Conservation (phyloP, 768 basidiomycete genomes). For the Gyrodon lividus region DNA sequence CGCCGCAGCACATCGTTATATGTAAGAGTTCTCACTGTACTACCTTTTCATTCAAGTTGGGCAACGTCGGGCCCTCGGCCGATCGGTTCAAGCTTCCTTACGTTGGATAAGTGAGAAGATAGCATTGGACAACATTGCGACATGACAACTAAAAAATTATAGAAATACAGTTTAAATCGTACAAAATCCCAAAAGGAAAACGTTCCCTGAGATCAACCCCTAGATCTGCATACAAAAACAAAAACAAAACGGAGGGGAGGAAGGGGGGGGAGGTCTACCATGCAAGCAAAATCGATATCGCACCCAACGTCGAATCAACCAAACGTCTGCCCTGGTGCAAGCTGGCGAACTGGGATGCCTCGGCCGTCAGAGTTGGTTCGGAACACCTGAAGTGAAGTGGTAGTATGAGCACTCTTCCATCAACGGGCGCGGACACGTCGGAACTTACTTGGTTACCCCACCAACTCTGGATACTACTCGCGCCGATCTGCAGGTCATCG, state of each 20-base stretch:
- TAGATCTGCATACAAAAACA: constrained; percentile 3
- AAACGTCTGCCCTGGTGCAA: constrained; percentile 24
- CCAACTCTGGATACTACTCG: constrained; percentile 19
- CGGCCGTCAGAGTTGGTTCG: constrained; percentile 16
- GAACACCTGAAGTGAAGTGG: constrained; percentile 20
- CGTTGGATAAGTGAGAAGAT: too few relatives aligned
- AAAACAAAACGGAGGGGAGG: too few relatives aligned
- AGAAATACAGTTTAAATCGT: constrained; percentile 2
- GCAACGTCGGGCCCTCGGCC: too few relatives aligned
- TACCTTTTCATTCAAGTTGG: too few relatives aligned
- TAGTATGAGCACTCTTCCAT: background rate
- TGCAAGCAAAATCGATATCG: background rate
- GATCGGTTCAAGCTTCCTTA: too few relatives aligned
- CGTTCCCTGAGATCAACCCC: background rate
- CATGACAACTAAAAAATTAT: constrained; percentile 1
- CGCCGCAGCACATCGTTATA: too few relatives aligned
- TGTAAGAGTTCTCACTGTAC: too few relatives aligned
- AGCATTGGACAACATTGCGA: constrained; percentile 3
- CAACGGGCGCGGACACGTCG: background rate
- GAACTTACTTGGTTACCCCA: constrained; percentile 29
- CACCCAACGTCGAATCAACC: too few relatives aligned
- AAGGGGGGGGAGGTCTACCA: background rate
- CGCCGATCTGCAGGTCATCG: constrained; percentile 17
- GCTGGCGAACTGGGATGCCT: constrained; percentile 27
- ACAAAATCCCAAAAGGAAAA: constrained; percentile 1